Evolutionary conservation across 176 grass and related monocot genomes (phyloP).

Genomic region (Pontederia crassipes): DNA sequence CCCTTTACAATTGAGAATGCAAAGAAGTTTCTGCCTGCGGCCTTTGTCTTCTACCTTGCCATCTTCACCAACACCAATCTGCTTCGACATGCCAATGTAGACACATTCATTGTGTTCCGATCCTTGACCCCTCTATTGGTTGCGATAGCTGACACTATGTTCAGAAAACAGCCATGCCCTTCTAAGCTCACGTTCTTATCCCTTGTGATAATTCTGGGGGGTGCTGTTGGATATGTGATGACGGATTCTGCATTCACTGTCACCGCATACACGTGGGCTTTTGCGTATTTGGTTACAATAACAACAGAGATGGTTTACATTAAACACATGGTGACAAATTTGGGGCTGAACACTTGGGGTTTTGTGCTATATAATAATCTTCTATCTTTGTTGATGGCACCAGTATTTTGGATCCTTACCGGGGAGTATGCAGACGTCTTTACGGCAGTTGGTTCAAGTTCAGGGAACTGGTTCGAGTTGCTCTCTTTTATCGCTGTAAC

Average conservation of each 20-base stretch:
- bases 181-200: conserved; percentile 15
- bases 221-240: conserved; percentile 16
- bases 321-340: conserved; percentile 20
- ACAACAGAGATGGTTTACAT: conserved; percentile 20
- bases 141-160: conserved; percentile 12
- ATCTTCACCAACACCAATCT: conserved; percentile 24
- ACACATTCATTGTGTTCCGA: conserved; percentile 17
- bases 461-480: neutral
- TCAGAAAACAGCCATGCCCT: conserved; percentile 19
- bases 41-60: conserved; percentile 15
- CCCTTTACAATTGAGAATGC: conserved; percentile 14
- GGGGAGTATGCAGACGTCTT: conserved; percentile 18
- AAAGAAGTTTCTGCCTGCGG: conserved; percentile 16
- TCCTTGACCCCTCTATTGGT: conserved; percentile 12
- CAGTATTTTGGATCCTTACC: conserved; percentile 3
- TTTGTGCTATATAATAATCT: conserved; percentile 21
- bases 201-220: conserved; percentile 2
- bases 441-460: conserved; percentile 1
- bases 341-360: conserved; percentile 17
- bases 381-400: conserved; percentile 18
- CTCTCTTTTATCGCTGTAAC: conserved; percentile 3
- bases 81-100: conserved; percentile 14
- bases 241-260: conserved; percentile 16
- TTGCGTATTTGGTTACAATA: conserved; percentile 18
- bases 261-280: conserved; percentile 14